Conservation (phyloP, 1,284 basidiomycete species). For the Coniferiporia sulphurascens region DNA sequence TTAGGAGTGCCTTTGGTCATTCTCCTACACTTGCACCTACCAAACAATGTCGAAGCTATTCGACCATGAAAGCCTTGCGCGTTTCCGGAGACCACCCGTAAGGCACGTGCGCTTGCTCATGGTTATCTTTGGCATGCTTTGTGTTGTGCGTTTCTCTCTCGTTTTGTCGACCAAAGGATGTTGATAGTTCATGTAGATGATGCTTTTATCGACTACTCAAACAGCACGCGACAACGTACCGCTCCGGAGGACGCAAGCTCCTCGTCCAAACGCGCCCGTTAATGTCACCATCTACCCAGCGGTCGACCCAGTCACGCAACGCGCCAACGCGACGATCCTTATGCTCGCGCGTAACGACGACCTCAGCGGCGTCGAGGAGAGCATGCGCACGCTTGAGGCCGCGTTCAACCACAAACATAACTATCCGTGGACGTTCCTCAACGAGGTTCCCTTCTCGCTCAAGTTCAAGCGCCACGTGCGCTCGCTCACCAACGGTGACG, state of each 20-base stretch:
- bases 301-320: constrained; percentile 4
- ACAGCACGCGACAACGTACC: not conserved
- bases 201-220: not conserved
- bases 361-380: constrained; percentile 31
- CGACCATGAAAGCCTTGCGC: not conserved
- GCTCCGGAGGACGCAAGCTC: not conserved
- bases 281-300: not conserved
- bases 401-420: constrained; percentile 21
- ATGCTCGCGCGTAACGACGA: constrained; percentile 41
- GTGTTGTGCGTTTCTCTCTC: not conserved
- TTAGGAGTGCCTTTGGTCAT: not conserved
- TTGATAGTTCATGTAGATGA: not conserved
- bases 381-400: constrained; percentile 26
- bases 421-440: constrained; percentile 31
- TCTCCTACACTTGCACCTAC: too few species aligned
- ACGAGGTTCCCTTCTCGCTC: constrained; percentile 41
- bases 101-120: not conserved
- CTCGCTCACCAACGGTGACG: constrained; percentile 31
- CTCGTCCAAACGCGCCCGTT: not conserved
- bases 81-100: not conserved
- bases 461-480: constrained; percentile 34
- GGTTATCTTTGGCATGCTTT: not conserved
- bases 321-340: constrained; percentile 41
- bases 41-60: not conserved
- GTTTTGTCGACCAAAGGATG: not conserved